Conservation (phyloP, 805 yeast genomes). For the Millerozyma miso region DNA sequence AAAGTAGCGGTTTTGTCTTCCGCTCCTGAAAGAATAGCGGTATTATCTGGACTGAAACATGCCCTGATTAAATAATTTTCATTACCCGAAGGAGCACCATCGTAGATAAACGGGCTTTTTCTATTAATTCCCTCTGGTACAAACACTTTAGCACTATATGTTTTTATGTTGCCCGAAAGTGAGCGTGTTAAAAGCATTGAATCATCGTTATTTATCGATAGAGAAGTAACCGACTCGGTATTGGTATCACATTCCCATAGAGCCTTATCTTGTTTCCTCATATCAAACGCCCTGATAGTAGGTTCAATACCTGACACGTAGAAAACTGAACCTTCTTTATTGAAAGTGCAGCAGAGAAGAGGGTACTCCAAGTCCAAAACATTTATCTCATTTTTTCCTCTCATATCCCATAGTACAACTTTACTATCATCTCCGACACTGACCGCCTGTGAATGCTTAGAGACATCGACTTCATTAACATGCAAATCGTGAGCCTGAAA, state of each 20-base stretch:
- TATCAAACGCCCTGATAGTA: slow-evolving; percentile 54
- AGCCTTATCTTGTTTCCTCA: slow-evolving; percentile 38
- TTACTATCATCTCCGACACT: slow-evolving; percentile 68
- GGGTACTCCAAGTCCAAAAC: slow-evolving; percentile 52
- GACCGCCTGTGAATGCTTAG: slow-evolving; percentile 24
- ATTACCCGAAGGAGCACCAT: slow-evolving; percentile 52
- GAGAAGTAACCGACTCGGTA: slow-evolving; percentile 54
- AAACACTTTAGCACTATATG: slow-evolving; percentile 50
- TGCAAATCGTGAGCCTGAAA: slow-evolving; percentile 47
- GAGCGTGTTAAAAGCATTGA: slow-evolving; percentile 49
- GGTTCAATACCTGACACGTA: slow-evolving; percentile 71
- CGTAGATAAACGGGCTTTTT: slow-evolving; percentile 44
- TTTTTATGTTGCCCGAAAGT: slow-evolving; percentile 52
- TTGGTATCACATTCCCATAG: slow-evolving; percentile 42
- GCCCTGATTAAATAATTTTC: slow-evolving; percentile 53
- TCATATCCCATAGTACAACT: slow-evolving; percentile 59
- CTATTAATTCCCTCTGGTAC: slow-evolving; percentile 38
- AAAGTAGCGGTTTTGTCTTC: slow-evolving; percentile 53
- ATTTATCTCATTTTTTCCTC: slow-evolving; percentile 44
- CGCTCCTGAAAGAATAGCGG: slow-evolving; percentile 53
- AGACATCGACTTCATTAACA: slow-evolving; percentile 51
- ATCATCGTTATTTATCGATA: slow-evolving; percentile 45
- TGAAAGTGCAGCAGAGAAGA: slow-evolving; percentile 42
- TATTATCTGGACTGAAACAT: slow-evolving; percentile 38
- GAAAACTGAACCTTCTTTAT: slow-evolving; percentile 36